Percentiles rank a stretch among this genome's conserved stretches.
Evolutionary conservation across 345 rosid genomes (phyloP).

Genomic region (Sonneratia alba): DNA sequence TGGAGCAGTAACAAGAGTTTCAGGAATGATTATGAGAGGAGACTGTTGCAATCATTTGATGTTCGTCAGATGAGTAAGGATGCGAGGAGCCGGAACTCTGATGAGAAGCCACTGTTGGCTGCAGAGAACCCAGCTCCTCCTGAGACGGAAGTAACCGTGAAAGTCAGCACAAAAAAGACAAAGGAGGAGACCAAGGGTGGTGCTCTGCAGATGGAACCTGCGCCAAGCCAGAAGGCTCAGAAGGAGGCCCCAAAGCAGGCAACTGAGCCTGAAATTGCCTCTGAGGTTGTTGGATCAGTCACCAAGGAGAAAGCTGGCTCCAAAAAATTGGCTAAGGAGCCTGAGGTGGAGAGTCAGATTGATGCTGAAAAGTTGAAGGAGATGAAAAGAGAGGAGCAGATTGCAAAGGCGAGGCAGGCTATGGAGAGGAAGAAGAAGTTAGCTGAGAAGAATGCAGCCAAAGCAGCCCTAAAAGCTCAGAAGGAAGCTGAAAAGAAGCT

Average conservation of each 20-base stretch:
- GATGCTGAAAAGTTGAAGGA: slow-evolving; percentile 71
- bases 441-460: slow-evolving; percentile 86
- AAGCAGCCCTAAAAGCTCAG: slow-evolving; percentile 82
- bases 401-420: slow-evolving; percentile 77
- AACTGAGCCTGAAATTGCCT: slow-evolving; percentile 21
- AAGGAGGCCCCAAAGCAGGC: slow-evolving; percentile 38
- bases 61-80: slow-evolving; percentile 52
- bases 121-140: slow-evolving; percentile 24
- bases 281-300: slow-evolving; percentile 28
- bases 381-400: slow-evolving; percentile 81
- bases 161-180: slow-evolving; percentile 40
- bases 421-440: slow-evolving; percentile 90
- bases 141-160: slow-evolving; percentile 30
- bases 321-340: slow-evolving; percentile 1
- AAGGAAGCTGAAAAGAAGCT: slow-evolving; percentile 92
- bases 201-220: slow-evolving; percentile 29
- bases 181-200: slow-evolving; percentile 62
- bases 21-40: slow-evolving; percentile 80
- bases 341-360: slow-evolving; percentile 16
- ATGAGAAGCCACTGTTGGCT: slow-evolving; percentile 47
- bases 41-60: slow-evolving; percentile 54
- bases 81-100: slow-evolving; percentile 54
- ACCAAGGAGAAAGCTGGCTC: slow-evolving; percentile 20
- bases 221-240: slow-evolving; percentile 24
- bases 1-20: slow-evolving; percentile 61